Conservation (phyloP, 2,329 filamentous ascomycete species). For the Neofusicoccum laricinum region DNA sequence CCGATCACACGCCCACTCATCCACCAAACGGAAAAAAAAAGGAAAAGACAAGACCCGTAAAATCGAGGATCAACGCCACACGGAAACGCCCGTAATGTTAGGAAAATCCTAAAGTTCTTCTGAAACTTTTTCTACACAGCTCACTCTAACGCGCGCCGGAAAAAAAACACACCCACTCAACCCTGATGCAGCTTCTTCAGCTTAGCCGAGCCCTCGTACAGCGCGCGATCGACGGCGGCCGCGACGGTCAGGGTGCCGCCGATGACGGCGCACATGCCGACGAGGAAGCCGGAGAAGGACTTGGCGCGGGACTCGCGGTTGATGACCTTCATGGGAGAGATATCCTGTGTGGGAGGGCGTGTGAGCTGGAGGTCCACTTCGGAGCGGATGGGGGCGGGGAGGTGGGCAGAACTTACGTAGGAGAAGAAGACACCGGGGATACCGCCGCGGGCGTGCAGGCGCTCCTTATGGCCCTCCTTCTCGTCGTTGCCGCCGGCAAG, state of each 20-base stretch:
- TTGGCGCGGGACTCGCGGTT: constrained; percentile 90
- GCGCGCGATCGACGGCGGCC: constrained; percentile 82
- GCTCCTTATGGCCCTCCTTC: constrained; percentile 86
- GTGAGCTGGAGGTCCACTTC: not conserved
- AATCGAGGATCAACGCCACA: not conserved
- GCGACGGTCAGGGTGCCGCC: constrained; percentile 95
- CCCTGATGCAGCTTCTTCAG: constrained; percentile 80
- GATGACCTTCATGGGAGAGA: constrained; percentile 99
- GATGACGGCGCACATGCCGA: constrained; percentile 89
- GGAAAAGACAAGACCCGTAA: not conserved
- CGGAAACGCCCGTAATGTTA: not conserved
- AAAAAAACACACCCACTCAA: constrained; percentile 30
- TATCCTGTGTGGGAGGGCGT: constrained; percentile 60
- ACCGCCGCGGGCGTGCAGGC: constrained; percentile 82
- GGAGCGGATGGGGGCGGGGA: too few relatives aligned
- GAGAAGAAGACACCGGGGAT: constrained; percentile 99
- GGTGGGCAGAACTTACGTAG: constrained; percentile 63
- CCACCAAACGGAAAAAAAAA: not conserved
- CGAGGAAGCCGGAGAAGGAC: constrained; percentile 87
- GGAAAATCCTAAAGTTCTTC: too few relatives aligned
- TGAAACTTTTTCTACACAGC: not conserved
- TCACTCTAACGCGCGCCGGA: not conserved
- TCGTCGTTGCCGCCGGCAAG: constrained; percentile 79
- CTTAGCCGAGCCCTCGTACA: constrained; percentile 83
- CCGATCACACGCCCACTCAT: not conserved